These are phyloP conservation scores for Eimeria acervulina DNA, from an alignment of 169 alveolate species.

Conservation along the genomic window DNA sequence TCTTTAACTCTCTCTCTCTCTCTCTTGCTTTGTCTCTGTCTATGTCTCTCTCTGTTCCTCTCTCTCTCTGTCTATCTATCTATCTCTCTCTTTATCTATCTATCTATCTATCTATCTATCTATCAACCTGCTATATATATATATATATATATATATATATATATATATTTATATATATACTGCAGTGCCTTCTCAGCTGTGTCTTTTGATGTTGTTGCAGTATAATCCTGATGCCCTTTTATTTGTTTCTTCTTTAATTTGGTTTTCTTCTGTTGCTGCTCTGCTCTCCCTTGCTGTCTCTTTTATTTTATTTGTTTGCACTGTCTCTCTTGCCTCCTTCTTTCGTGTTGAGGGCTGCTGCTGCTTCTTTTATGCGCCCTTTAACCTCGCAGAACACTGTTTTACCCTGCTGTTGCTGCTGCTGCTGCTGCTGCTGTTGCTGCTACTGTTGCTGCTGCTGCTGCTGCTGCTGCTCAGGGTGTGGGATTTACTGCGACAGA, in stretches of 20 bases:
- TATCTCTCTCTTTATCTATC: neutral
- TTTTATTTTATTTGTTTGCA: neutral
- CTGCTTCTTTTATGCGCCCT: neutral
- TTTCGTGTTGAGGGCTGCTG: neutral
- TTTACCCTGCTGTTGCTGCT: neutral
- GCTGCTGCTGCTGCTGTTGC: conserved; percentile 8
- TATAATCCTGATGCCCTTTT: too few species aligned
- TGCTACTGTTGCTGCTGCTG: conserved; percentile 35
- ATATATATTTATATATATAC: neutral
- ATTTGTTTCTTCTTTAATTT: too few species aligned
- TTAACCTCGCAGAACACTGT: neutral
- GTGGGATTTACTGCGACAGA: conserved; percentile 9
- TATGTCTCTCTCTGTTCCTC: neutral
- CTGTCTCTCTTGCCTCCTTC: neutral
- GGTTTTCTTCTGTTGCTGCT: too few species aligned
- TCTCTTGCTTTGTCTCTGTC: neutral
- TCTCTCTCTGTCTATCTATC: neutral
- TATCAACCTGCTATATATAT: neutral
- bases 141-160: neutral
- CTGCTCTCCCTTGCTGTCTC: neutral
- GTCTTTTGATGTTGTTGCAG: neutral
- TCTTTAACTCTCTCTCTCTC: neutral
- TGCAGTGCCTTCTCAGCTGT: neutral
- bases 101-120: too few species aligned
- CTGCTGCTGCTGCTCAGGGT: conserved; percentile 37